Base-by-base conservation (phyloP, 192 early-diverging fungal species). In the Pilobolus umbonatus region DNA sequence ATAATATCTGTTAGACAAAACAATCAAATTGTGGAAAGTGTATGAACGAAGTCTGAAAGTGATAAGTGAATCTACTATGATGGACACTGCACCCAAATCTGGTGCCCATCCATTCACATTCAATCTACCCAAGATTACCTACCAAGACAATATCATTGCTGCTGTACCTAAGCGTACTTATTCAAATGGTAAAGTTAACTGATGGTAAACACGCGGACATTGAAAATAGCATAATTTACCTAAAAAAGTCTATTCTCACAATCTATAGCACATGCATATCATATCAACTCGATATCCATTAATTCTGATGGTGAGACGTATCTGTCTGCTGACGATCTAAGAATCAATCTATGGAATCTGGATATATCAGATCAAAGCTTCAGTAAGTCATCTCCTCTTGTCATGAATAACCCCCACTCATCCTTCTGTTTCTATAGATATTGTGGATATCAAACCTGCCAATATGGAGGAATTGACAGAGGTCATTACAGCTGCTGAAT, bases 381-480 rank as follows among this genome's bases (percentile, higher is more conserved):
- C 80, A 99, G 80, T 82, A 78, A 65, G 69, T 62, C 25, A 42
- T 17, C 26, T 48, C 38, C n/a, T 53, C 29, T 19, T 57, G 11
- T 36, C 2, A 24, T 52, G 14, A 32, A 24, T 52, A 9, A 17
- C 6, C 21, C 4, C 50, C 2, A 32, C 5, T 52, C 5, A 11
- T 32, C 3, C 32, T 31, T 22, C 22, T 45, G 12, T 59, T 49
- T 35, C 14, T 39, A 35, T 64, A 94, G 92, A 99, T 69, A 94
- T 99, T 80, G 95, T 99, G 43, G 97, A 99, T 68, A 99, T 99
- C 71, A 99, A 99, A 78, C 97, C 97, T 31, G 92, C 89, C n/a
- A 98, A 98, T 66, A 99, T 99, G 96, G 96, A 99, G 65, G 95
- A 99, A 60, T 68, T 99, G 63, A 98, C 95, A 22, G 95, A 99